Base-by-base conservation (phyloP, 257 asterid genomes). In the Petrea volubilis region DNA sequence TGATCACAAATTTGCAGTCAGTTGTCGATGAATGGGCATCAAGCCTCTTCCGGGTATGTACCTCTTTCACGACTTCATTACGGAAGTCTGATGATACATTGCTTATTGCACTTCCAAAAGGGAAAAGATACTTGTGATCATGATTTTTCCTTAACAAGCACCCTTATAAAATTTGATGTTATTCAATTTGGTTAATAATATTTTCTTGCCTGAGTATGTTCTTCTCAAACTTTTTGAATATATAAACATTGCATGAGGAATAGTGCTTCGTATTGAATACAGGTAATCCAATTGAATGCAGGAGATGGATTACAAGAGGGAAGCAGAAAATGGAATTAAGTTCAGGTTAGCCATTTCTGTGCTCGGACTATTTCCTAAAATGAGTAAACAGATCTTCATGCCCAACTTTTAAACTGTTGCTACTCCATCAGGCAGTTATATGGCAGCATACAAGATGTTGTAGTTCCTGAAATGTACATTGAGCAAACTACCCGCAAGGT, bases 281-380 rank as follows among this genome's bases (percentile, higher is more conserved):
- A 93, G 98, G 97, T 83, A 78, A 84, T 91, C 96, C 87, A 86
- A 84, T 91, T 94, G 87, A 89, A 94, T 94, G 98, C 98, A 94
- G 98, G 97, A 94, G 97, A 94, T 94, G 97, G 89, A 91, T 84
- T 94, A 94, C 84, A 80, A 65, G 60, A 81, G 60, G 67, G 98
- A 94, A 88, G 98, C 98, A 74, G 78, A 76, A 58, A 94, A 91
- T 80, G 98, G 97, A 82, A 68, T 81, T 63, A 91, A 78, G 85
- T 94, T 94, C 80, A 86, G 89, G 98, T 91, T 87, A 80, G 77
- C 55, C 40, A 60, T 61, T 49, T 68, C 43, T 64, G 31, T 33
- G 31, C 36, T 41, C 31, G 13, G 31, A 43, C 28, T 60, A 56
- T 29, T 55, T 3, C 67, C 49, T 52, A 24, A 53, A 66, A 46